These are phyloP conservation scores for Trichosporon faecale DNA, from an alignment of 1,284 basidiomycete species.

Conservation along the genomic window DNA sequence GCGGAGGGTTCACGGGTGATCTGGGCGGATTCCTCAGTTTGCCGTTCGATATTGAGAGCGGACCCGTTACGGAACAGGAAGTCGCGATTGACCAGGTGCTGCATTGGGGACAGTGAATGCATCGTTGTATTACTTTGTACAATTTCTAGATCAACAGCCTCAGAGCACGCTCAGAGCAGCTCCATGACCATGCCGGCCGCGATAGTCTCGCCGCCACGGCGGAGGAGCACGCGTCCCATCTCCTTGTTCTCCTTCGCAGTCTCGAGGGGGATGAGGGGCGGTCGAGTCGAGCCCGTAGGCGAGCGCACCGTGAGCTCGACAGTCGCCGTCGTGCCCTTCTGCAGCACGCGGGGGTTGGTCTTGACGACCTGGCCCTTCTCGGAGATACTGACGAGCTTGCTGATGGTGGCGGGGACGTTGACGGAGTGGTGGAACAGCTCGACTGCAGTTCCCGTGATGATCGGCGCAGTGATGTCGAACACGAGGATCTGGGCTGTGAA, in stretches of 20 bases:
- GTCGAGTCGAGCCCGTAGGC: conserved; percentile 54
- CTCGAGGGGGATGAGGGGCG: conserved; percentile 74
- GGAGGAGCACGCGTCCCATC: conserved; percentile 86
- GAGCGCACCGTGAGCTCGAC: conserved; percentile 73
- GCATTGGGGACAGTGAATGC: not conserved
- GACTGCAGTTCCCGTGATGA: conserved; percentile 81
- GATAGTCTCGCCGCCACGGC: conserved; percentile 89
- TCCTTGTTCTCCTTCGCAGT: conserved; percentile 88
- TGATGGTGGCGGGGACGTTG: conserved; percentile 83
- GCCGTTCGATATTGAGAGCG: not conserved
- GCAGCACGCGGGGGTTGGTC: conserved; percentile 77
- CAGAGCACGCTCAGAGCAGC: conserved; percentile 13
- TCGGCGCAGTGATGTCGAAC: conserved; percentile 87
- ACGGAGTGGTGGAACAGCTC: conserved; percentile 93
- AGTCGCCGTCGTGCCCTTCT: conserved; percentile 77
- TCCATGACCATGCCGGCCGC: conserved; percentile 65
- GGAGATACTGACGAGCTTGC: conserved; percentile 70
- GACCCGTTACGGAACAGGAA: not conserved
- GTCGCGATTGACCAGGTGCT: not conserved
- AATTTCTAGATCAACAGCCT: not conserved
- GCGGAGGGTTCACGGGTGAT: not conserved
- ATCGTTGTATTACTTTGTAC: conserved; percentile 8
- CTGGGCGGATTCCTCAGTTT: not conserved
- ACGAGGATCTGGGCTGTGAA: conserved; percentile 88
- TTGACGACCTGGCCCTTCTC: conserved; percentile 78